phyloP scores from a whole-genome alignment of 2,329 filamentous ascomycete genomes.

The Exophiala sp. region DNA sequence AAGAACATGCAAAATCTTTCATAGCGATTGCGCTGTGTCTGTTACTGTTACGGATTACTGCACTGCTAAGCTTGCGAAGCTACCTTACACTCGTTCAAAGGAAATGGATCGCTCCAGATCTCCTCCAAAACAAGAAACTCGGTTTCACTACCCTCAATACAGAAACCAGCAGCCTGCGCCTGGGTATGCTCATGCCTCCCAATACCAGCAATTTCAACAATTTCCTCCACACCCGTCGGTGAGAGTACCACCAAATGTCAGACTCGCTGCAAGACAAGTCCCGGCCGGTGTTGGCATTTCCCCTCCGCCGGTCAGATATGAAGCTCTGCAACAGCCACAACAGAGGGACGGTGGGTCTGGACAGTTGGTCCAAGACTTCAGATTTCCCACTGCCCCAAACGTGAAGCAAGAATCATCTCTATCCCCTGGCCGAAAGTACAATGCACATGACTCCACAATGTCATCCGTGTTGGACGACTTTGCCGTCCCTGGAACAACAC shows the following conservation, averaged over 20 bases:
- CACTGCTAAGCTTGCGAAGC: not conserved
- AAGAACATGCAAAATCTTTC: no score
- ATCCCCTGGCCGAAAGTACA: constrained; percentile 16
- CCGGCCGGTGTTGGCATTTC: constrained; percentile 22
- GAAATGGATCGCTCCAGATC: not conserved
- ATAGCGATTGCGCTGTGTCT: no score
- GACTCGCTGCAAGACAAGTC: constrained; percentile 20
- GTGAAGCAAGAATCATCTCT: constrained; percentile 8
- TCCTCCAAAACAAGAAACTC: constrained; percentile 1
- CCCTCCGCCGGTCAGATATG: constrained; percentile 18
- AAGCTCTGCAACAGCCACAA: constrained; percentile 3
- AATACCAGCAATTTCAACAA: constrained; percentile 16
- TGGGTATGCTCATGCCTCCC: constrained; percentile 21
- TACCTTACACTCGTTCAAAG: not conserved
- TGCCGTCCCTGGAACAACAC: constrained; percentile 17
- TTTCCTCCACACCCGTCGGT: constrained; percentile 23
- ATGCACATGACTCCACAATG: constrained; percentile 23
- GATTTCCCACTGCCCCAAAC: constrained; percentile 17
- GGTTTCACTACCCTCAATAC: constrained; percentile 23
- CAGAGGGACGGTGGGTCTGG: constrained; percentile 8
- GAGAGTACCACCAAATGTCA: constrained; percentile 18
- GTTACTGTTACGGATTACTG: no score
- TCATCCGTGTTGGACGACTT: constrained; percentile 23
- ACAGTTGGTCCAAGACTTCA: constrained; percentile 21
- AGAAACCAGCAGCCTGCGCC: constrained; percentile 2